These are phyloP conservation scores for Fraxinus albicans DNA, from an alignment of 305 asterid genomes.

Conservation along the genomic window DNA sequence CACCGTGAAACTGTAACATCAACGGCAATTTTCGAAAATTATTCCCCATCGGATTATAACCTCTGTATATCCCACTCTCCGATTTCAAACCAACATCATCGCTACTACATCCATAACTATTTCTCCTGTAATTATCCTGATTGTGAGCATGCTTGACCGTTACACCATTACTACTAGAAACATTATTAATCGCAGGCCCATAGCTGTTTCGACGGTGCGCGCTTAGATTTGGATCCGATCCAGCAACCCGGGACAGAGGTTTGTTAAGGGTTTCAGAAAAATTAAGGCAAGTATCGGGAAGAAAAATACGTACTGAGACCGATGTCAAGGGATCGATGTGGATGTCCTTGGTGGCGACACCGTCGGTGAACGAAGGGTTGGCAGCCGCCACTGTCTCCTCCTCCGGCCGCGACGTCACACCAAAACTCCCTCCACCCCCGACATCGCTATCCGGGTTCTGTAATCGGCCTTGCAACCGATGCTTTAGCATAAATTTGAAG, in stretches of 20 bases:
- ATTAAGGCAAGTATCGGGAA: slow-evolving; percentile 66
- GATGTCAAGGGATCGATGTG: slow-evolving; percentile 72
- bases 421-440: slow-evolving; percentile 43
- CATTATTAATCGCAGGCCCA: slow-evolving; percentile 30
- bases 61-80: slow-evolving; percentile 59
- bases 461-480: slow-evolving; percentile 73
- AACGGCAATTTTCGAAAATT: slow-evolving; percentile 59
- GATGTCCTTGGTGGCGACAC: slow-evolving; percentile 83
- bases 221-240: slow-evolving; percentile 40
- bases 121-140: slow-evolving; percentile 42
- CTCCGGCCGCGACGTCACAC: slow-evolving; percentile 80
- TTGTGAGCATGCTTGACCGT: slow-evolving; percentile 23
- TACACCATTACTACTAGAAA: slow-evolving; percentile 27
- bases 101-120: slow-evolving; percentile 47
- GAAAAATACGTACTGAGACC: slow-evolving; percentile 65
- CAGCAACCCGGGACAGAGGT: slow-evolving; percentile 30
- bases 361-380: slow-evolving; percentile 76
- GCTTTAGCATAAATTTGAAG: slow-evolving; percentile 79
- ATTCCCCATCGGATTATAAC: slow-evolving; percentile 58
- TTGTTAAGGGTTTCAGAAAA: slow-evolving; percentile 35
- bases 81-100: slow-evolving; percentile 42
- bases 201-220: slow-evolving; percentile 56
- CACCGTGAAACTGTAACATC: slow-evolving; percentile 87
- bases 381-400: slow-evolving; percentile 65
- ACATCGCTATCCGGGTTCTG: slow-evolving; percentile 43